Evolutionary conservation across 371 early-diverging fungal genomes (phyloP).

Genomic region (Mortierella sp.): DNA sequence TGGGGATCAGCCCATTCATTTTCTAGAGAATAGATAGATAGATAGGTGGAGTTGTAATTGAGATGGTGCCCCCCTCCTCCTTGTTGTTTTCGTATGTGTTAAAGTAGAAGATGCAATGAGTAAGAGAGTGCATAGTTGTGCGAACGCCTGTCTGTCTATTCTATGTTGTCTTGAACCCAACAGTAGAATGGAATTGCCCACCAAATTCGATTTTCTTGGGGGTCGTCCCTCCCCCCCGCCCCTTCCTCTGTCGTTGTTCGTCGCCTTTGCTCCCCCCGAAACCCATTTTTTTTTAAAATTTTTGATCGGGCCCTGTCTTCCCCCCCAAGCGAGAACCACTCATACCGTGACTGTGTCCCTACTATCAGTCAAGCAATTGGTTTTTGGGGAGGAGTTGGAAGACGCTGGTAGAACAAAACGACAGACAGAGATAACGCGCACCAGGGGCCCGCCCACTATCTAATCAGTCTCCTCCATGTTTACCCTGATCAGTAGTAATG

Average conservation of each 20-base stretch:
- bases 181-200: slow-evolving; percentile 7
- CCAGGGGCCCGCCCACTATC: background rate
- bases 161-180: background rate
- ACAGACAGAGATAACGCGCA: background rate
- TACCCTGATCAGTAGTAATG: background rate
- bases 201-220: slow-evolving; percentile 24
- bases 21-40: background rate
- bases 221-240: background rate
- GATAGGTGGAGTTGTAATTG: background rate
- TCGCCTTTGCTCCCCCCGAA: slow-evolving; percentile 10
- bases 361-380: background rate
- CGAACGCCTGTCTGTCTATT: background rate
- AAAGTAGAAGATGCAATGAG: slow-evolving; percentile 7
- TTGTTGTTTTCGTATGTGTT: background rate
- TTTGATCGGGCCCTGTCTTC: background rate
- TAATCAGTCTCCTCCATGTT: background rate
- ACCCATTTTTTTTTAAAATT: background rate
- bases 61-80: background rate
- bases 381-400: background rate
- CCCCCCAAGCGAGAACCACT: background rate
- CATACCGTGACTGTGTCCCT: background rate
- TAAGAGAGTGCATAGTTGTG: background rate
- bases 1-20: slow-evolving; percentile 2
- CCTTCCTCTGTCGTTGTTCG: background rate
- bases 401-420: too few species aligned